Evolutionary conservation across 495 filamentous ascomycete genomes (phyloP).

Genomic region (Tuber umbilicatum): DNA sequence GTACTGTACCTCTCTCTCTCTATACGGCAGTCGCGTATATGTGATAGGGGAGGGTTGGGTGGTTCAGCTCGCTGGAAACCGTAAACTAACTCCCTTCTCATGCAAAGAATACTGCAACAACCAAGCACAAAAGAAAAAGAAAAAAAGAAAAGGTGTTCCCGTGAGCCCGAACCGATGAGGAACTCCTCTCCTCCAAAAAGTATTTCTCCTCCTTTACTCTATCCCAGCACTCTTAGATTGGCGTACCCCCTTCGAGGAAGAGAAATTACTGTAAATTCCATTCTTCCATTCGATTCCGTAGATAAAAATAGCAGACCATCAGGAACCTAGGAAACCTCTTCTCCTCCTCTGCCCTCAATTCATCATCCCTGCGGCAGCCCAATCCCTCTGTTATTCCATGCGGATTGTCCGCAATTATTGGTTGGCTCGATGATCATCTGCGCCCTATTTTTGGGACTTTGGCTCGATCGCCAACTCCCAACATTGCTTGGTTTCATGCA

Average conservation of each 20-base stretch:
- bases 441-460: not conserved
- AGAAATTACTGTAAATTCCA: not conserved
- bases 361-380: not conserved
- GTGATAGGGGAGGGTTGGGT: conserved; percentile 13
- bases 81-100: conserved; percentile 11
- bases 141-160: conserved; percentile 12
- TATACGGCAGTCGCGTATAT: not conserved
- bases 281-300: conserved; percentile 14
- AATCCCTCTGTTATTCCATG: not conserved
- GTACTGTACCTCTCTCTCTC: not conserved
- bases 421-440: not conserved
- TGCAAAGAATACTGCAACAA: conserved; percentile 14
- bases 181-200: not conserved
- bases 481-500: not conserved
- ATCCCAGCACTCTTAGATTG: not conserved
- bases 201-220: not conserved
- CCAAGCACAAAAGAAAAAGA: conserved; percentile 11
- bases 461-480: not conserved
- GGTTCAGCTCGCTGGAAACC: conserved; percentile 8
- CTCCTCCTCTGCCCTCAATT: not conserved
- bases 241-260: not conserved
- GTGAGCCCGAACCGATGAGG: conserved; percentile 14
- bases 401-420: not conserved
- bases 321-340: conserved; percentile 27
- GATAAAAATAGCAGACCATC: conserved; percentile 39